Percentiles rank a stretch among this genome's conserved stretches.
These are phyloP conservation scores for Talaromyces sp. DNA, from an alignment of 2,329 filamentous ascomycete genomes.

Conservation along the genomic window DNA sequence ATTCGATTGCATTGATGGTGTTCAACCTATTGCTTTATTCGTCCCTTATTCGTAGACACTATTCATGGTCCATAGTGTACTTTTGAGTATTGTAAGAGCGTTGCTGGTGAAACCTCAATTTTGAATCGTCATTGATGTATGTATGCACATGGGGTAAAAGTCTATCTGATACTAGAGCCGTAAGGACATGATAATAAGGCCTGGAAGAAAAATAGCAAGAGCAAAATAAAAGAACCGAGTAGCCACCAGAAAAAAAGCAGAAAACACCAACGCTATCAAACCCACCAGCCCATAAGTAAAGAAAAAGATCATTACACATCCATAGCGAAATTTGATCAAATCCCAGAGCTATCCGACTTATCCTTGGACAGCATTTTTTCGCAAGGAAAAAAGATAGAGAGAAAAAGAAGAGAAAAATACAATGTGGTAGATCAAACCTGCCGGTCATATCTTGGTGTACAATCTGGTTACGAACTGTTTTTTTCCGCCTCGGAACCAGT, in stretches of 20 bases:
- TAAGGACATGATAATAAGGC: background rate
- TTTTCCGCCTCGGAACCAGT: slow-evolving; percentile 3
- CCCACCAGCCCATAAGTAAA: background rate
- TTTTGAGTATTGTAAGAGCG: too few relatives aligned
- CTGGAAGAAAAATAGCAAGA: background rate
- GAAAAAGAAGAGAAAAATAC: background rate
- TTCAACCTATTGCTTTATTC: background rate
- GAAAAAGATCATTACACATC: slow-evolving; percentile 15
- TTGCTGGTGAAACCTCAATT: background rate
- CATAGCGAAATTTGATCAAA: slow-evolving; percentile 3
- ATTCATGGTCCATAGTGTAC: too few relatives aligned
- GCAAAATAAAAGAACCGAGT: background rate
- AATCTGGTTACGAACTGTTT: slow-evolving; percentile 9
- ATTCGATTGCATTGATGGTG: background rate
- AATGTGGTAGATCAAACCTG: background rate
- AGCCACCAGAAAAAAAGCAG: background rate
- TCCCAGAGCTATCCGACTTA: background rate
- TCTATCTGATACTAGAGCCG: slow-evolving; percentile 3
- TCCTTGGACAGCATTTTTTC: background rate
- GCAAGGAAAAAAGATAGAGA: background rate
- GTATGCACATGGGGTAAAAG: background rate
- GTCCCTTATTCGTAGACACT: background rate
- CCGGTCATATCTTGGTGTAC: background rate
- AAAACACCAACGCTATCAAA: slow-evolving; percentile 14
- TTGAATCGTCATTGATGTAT: background rate